phyloP scores from a whole-genome alignment of 768 basidiomycete genomes.

The Kwoniella heveanensis region DNA sequence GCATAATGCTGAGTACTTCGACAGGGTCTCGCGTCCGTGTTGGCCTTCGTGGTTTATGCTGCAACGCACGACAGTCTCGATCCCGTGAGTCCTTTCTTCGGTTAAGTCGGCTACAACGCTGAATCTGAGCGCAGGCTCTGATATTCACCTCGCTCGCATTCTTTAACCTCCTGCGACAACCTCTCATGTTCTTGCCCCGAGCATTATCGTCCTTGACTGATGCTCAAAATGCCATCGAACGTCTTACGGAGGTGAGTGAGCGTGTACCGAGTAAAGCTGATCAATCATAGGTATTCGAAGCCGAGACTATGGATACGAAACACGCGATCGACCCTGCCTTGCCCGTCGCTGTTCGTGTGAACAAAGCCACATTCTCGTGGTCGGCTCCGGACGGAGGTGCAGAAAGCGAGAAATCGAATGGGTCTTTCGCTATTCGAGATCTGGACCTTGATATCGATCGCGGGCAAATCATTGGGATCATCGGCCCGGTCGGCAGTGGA shows the following conservation, averaged over 20 bases:
- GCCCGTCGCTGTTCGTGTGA: conserved; percentile 61
- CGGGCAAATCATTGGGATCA: conserved; percentile 66
- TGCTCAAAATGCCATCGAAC: conserved; percentile 65
- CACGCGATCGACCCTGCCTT: conserved; percentile 60
- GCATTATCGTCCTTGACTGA: conserved; percentile 66
- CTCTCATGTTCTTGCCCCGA: conserved; percentile 57
- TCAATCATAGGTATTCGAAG: conserved; percentile 59
- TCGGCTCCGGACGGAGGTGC: conserved; percentile 48
- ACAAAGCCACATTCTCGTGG: conserved; percentile 69
- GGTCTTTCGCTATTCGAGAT: conserved; percentile 62
- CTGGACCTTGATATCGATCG: conserved; percentile 63
- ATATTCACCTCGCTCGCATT: conserved; percentile 70
- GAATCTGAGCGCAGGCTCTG: conserved; percentile 58
- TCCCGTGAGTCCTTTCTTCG: conserved; percentile 52
- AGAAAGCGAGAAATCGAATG: conserved; percentile 13
- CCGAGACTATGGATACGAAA: conserved; percentile 60
- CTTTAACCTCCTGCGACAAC: conserved; percentile 67
- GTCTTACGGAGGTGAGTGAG: conserved; percentile 57
- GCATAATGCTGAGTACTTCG: conserved; percentile 58
- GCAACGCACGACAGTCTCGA: conserved; percentile 63
- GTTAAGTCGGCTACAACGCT: neutral
- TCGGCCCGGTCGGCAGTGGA: conserved; percentile 71
- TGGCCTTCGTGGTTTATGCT: conserved; percentile 70
- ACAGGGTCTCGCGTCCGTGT: conserved; percentile 68
- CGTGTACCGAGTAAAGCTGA: neutral